phyloP scores from a whole-genome alignment of 2,329 filamentous ascomycete species.

The Colletotrichum sp. region DNA sequence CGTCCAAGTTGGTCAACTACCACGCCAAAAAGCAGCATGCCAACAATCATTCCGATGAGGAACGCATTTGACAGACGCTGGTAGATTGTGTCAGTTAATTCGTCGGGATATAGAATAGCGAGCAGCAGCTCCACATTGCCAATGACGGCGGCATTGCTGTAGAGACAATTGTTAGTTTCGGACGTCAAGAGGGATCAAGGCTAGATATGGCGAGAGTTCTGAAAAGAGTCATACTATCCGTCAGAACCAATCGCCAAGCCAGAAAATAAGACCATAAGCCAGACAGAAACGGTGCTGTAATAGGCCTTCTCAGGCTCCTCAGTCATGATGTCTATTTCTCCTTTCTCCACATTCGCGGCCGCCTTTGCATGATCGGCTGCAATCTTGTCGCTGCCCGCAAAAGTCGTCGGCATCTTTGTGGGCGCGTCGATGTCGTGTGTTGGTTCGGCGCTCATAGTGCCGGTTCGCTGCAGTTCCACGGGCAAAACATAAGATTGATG shows the following conservation, averaged over 20 bases:
- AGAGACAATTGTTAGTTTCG: not conserved
- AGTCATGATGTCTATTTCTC: not conserved
- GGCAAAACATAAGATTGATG: not conserved
- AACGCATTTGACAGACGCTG: slow-evolving; percentile 59
- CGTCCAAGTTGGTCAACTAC: slow-evolving; percentile 55
- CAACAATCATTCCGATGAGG: slow-evolving; percentile 60
- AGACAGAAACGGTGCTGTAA: slow-evolving; percentile 45
- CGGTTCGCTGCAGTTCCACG: not conserved
- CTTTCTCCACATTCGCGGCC: not conserved
- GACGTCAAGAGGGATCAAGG: not conserved
- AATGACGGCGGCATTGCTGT: slow-evolving; percentile 46
- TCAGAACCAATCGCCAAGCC: slow-evolving; percentile 51
- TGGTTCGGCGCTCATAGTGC: not conserved
- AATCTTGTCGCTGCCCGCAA: not conserved
- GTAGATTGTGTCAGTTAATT: slow-evolving; percentile 47
- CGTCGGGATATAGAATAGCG: slow-evolving; percentile 44
- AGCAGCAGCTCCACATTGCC: slow-evolving; percentile 48
- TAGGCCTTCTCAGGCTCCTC: slow-evolving; percentile 26
- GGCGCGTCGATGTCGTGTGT: not conserved
- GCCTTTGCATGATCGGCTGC: not conserved
- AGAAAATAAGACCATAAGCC: slow-evolving; percentile 48
- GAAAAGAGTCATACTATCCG: slow-evolving; percentile 37
- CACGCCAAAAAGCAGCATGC: slow-evolving; percentile 58
- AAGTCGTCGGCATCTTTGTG: not conserved
- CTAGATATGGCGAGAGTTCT: not conserved